Evolutionary conservation across 192 early-diverging fungal genomes (phyloP).

Genomic region (Irineochytrium annulatum): DNA sequence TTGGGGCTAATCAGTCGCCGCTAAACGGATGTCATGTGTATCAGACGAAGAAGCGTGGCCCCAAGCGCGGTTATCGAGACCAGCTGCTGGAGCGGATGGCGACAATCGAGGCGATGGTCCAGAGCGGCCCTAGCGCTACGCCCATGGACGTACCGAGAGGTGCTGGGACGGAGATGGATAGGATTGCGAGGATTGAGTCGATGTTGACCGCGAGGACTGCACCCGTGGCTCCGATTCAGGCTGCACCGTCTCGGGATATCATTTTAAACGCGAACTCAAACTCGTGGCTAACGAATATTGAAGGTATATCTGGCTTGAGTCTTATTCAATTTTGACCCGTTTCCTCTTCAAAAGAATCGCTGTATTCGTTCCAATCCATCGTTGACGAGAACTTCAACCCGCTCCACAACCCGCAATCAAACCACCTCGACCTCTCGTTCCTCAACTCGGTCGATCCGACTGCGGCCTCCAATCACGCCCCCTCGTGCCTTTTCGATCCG

Average conservation of each 20-base stretch:
- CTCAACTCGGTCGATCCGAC: too few relatives aligned
- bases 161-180: neutral
- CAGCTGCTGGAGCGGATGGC: conserved; percentile 20
- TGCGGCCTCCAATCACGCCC: too few relatives aligned
- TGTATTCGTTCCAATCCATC: conserved; percentile 24
- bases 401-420: too few relatives aligned
- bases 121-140: neutral
- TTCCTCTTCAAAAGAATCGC: conserved; percentile 16
- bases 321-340: neutral
- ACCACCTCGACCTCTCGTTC: too few relatives aligned
- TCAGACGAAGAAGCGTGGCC: conserved; percentile 21
- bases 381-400: conserved; percentile 17
- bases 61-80: conserved; percentile 16
- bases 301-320: neutral
- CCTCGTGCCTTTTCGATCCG: too few relatives aligned
- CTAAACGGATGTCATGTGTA: too few relatives aligned
- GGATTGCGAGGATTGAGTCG: neutral
- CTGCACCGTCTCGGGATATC: too few relatives aligned
- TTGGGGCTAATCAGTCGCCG: too few relatives aligned
- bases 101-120: conserved; percentile 17
- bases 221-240: too few relatives aligned
- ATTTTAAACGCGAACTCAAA: neutral
- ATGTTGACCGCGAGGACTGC: too few relatives aligned
- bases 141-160: neutral
- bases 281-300: conserved; percentile 5